Evolutionary conservation across 495 filamentous ascomycete species (phyloP).

Genomic region (Lophium mytilinum): DNA sequence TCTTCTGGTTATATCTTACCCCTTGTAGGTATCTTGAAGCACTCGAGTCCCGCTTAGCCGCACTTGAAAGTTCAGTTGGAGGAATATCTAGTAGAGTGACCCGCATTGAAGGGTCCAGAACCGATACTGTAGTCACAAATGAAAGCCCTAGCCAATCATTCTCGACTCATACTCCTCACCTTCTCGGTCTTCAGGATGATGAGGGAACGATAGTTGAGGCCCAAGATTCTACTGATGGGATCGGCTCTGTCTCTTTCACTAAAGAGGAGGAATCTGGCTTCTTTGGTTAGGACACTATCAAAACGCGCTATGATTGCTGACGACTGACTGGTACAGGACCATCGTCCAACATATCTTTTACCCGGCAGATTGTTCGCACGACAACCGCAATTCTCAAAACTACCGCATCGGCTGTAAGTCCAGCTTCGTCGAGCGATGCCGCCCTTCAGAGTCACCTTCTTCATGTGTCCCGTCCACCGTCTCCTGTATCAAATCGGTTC

Average conservation of each 20-base stretch:
- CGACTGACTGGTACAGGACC: conserved; percentile 16
- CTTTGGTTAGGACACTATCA: conserved; percentile 25
- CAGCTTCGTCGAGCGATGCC: background rate
- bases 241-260: conserved; percentile 35
- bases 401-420: too few species aligned
- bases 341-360: conserved; percentile 44
- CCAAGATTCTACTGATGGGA: conserved; percentile 33
- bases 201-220: conserved; percentile 20
- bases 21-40: background rate
- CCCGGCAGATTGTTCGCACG: conserved; percentile 33
- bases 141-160: too few species aligned
- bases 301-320: too few species aligned
- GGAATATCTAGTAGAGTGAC: too few species aligned
- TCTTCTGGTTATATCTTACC: background rate
- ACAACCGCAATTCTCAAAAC: background rate
- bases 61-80: too few species aligned
- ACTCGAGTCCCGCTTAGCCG: background rate
- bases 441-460: conserved; percentile 20
- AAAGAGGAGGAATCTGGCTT: conserved; percentile 42
- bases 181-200: background rate
- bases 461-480: conserved; percentile 25
- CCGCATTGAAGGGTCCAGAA: too few species aligned
- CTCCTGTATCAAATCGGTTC: background rate
- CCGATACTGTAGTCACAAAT: too few species aligned
- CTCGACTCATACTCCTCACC: background rate